These are phyloP conservation scores for Geotrichum cucujoidarum DNA, from an alignment of 1,139 yeast species.

Conservation along the genomic window DNA sequence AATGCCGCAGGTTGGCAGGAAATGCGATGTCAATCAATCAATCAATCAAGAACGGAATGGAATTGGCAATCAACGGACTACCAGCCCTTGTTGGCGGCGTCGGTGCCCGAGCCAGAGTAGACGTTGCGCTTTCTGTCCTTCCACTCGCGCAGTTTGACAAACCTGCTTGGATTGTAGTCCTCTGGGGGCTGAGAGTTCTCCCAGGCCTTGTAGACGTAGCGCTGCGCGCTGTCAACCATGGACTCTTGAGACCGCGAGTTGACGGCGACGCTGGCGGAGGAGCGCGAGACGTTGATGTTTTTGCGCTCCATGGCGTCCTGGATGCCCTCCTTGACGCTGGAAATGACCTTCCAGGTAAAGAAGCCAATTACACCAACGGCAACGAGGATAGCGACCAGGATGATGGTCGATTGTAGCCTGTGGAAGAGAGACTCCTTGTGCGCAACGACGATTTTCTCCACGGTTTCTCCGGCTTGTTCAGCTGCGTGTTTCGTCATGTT, in stretches of 20 bases:
- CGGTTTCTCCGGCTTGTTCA: no score
- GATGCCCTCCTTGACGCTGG: constrained; percentile 11
- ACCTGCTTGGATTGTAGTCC: constrained; percentile 9
- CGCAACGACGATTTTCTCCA: no score
- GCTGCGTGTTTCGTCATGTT: no score
- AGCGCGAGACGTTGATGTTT: constrained; percentile 16
- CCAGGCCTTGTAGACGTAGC: constrained; percentile 23
- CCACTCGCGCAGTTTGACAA: constrained; percentile 12
- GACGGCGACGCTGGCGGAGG: constrained; percentile 20
- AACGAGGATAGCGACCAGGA: constrained; percentile 18
- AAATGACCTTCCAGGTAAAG: constrained; percentile 16
- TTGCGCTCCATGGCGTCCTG: constrained; percentile 12
- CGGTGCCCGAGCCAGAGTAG: constrained; percentile 13
- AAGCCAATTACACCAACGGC: constrained; percentile 18
- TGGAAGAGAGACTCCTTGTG: background rate
- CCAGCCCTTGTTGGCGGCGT: constrained; percentile 19
- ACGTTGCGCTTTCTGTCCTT: constrained; percentile 16
- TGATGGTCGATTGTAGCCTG: constrained; percentile 18
- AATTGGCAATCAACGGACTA: background rate
- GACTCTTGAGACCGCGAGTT: constrained; percentile 19
- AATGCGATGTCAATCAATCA: no score
- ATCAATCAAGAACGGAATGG: background rate
- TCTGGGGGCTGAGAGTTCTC: constrained; percentile 23
- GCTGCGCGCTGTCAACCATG: constrained; percentile 22
- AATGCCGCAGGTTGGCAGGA: no score